Conservation (phyloP, 495 filamentous ascomycete genomes). For the Podospora tetraspora region DNA sequence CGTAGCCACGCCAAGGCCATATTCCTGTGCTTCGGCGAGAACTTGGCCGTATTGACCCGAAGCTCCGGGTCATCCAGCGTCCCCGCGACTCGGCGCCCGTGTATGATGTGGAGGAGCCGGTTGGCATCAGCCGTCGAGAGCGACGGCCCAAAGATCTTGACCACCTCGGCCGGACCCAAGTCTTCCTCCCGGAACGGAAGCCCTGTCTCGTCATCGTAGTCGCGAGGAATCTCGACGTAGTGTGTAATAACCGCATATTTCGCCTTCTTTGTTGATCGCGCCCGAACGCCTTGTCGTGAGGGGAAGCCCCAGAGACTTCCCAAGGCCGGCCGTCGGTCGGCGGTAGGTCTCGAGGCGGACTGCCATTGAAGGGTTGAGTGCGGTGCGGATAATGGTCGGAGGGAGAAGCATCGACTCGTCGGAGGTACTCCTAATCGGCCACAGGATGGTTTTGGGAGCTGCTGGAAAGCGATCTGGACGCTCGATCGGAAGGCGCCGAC, state of each 20-base stretch:
- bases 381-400: conserved; percentile 1
- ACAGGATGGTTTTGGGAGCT: conserved; percentile 16
- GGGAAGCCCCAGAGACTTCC: neutral
- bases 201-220: conserved; percentile 43
- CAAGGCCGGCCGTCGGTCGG: neutral
- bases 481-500: conserved; percentile 30
- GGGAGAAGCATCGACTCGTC: conserved; percentile 20
- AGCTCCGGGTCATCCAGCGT: conserved; percentile 57
- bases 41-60: conserved; percentile 28
- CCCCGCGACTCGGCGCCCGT: conserved; percentile 68
- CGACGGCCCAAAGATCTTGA: conserved; percentile 55
- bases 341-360: neutral
- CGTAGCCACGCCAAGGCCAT: conserved; percentile 66
- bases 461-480: conserved; percentile 24
- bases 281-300: conserved; percentile 17
- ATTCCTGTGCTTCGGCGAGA: conserved; percentile 30
- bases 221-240: conserved; percentile 43
- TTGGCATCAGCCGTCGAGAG: conserved; percentile 54
- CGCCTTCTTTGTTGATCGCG: conserved; percentile 23
- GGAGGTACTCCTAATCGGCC: conserved; percentile 4
- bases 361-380: neutral
- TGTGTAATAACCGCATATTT: conserved; percentile 29
- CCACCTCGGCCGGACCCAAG: conserved; percentile 52
- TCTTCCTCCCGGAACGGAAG: conserved; percentile 42
- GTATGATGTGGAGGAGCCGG: conserved; percentile 59